Evolutionary conservation across 371 early-diverging fungal genomes (phyloP), one percentile per base, ranked within the genome.

Genomic region (Dinochytrium kinnereticum): DNA sequence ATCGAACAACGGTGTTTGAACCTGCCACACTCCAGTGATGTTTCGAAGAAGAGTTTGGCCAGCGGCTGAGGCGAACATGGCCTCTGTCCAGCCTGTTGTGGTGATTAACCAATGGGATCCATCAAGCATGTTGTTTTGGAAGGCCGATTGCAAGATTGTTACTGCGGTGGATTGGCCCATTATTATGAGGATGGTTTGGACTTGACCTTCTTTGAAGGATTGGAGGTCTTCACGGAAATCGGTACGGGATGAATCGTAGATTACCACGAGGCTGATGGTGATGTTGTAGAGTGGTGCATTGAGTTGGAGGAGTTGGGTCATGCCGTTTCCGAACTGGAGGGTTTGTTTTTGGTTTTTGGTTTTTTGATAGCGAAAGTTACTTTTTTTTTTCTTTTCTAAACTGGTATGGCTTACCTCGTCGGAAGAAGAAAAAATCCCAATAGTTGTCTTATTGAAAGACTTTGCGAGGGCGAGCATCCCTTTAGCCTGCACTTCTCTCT

Each of bases 221-320:
- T 44, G 55, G 10, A 55, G 34, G 15, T 55, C 59, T 21, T 70
- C 44, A 10, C 19, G 28, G 28, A n/a, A 70, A 33, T 55, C 38
- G 3, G 59, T 13, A 26, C 19, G 26, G 70, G 2, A 30, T 36
- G 59, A n/a, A 24, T 70, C 59, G 40, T 26, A 59, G 3, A 53
- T 21, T 2, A 38, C 39, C 13, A 59, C 59, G 2, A 59, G 10
- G 2, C 13, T 5, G n/a, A 70, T 36, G n/a, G 59, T 70, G 10
- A 70, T 30, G 30, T 70, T 70, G 70, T 55, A 70, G 19, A 5
- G 7, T 21, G 59, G 57, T 3, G 70, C 70, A 19, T 26, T 28
- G 3, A 33, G 7, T 59, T 70, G 70, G 1, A 70, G 70, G 10
- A 13, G 28, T 31, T 70, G 70, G 26, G 61, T 70, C 2, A 70